phyloP scores from a whole-genome alignment of 352 stramenopile genomes.

The Phytopythium chamaehyphon region DNA sequence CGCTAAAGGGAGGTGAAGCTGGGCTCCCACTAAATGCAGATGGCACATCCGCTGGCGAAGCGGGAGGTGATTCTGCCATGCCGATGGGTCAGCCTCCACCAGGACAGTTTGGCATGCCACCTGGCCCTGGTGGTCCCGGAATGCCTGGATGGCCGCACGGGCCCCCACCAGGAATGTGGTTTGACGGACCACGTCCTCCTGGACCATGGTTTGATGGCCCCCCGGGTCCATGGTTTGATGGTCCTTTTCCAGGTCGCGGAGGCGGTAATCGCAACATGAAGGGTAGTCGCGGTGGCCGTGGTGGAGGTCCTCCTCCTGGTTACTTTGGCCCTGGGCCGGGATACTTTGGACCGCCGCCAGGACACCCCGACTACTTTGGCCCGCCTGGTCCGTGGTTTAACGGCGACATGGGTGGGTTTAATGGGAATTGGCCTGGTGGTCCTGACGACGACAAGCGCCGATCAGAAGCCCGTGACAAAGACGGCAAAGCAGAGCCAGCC shows the following conservation, averaged over 20 bases:
- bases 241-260: slow-evolving; percentile 52
- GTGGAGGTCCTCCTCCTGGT: slow-evolving; percentile 40
- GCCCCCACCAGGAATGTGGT: slow-evolving; percentile 51
- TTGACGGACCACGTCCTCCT: slow-evolving; percentile 61
- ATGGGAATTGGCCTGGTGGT: slow-evolving; percentile 23
- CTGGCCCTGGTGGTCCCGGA: slow-evolving; percentile 29
- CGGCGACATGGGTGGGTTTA: slow-evolving; percentile 47
- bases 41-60: not conserved
- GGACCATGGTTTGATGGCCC: slow-evolving; percentile 75
- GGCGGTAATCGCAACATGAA: slow-evolving; percentile 33
- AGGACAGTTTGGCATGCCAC: slow-evolving; percentile 25
- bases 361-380: slow-evolving; percentile 76
- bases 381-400: slow-evolving; percentile 70
- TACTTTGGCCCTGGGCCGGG: slow-evolving; percentile 73
- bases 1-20: not conserved
- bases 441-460: slow-evolving; percentile 42
- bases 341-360: slow-evolving; percentile 68
- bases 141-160: slow-evolving; percentile 12
- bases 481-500: slow-evolving; percentile 21
- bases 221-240: slow-evolving; percentile 75
- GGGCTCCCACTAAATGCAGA: not conserved
- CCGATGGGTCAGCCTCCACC: slow-evolving; percentile 15
- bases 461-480: slow-evolving; percentile 29
- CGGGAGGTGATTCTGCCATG: not conserved
- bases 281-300: slow-evolving; percentile 40